Percentiles rank a stretch among this genome's conserved stretches.
Evolutionary conservation across 2,329 filamentous ascomycete species (phyloP).

Genomic region (Trichoderma atrobrunneum): DNA sequence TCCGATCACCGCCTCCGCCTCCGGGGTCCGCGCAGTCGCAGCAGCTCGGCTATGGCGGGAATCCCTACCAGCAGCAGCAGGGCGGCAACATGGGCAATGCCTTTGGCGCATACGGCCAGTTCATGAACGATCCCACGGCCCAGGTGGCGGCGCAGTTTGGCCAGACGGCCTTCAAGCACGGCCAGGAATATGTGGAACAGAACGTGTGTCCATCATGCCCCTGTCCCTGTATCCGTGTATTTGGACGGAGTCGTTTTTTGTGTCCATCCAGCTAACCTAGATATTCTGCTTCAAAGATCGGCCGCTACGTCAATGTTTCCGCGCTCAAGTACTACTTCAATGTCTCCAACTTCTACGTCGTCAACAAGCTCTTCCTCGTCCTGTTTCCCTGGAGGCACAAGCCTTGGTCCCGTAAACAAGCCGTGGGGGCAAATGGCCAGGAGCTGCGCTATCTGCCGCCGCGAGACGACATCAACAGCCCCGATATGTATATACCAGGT

Average conservation of each 20-base stretch:
- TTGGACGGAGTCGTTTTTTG: neutral
- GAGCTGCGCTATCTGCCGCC: constrained; percentile 83
- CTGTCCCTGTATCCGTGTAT: neutral
- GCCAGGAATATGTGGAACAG: constrained; percentile 91
- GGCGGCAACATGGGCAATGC: constrained; percentile 51
- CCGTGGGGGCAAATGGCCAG: constrained; percentile 65
- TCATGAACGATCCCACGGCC: constrained; percentile 93
- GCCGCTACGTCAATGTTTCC: constrained; percentile 82
- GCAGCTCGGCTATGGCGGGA: constrained; percentile 62
- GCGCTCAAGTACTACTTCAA: constrained; percentile 99
- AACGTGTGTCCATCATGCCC: constrained; percentile 61
- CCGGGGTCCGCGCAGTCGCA: constrained; percentile 66
- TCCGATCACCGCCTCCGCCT: constrained; percentile 88
- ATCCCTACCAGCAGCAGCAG: constrained; percentile 70
- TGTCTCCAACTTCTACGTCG: constrained; percentile 94
- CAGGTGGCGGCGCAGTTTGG: constrained; percentile 95
- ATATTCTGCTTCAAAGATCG: constrained; percentile 39
- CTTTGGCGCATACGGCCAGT: constrained; percentile 77
- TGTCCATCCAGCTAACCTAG: constrained; percentile 20
- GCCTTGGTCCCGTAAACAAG: constrained; percentile 91
- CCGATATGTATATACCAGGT: constrained; percentile 96
- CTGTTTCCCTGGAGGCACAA: constrained; percentile 97
- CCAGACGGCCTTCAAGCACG: constrained; percentile 85
- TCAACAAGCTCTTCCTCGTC: constrained; percentile 88
- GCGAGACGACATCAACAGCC: constrained; percentile 92